phyloP scores from a whole-genome alignment of 768 basidiomycete species.

The Cantharellus cinnabarinus region DNA sequence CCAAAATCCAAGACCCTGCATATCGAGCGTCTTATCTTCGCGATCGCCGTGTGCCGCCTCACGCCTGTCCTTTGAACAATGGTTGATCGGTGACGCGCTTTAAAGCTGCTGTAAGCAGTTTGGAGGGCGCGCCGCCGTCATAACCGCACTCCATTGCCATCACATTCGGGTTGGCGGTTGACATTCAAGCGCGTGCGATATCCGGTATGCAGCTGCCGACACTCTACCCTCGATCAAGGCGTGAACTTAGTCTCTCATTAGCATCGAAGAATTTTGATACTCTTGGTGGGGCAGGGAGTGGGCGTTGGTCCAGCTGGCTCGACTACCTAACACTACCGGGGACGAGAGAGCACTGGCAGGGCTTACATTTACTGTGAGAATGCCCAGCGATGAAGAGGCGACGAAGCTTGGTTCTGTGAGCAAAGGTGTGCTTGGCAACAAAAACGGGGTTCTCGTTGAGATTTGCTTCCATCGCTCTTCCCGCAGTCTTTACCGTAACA shows the following conservation, averaged over 20 bases:
- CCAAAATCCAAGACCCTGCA: slow-evolving; percentile 24
- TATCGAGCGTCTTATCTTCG: slow-evolving; percentile 31
- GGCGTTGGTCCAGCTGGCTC: slow-evolving; percentile 71
- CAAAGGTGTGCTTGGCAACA: slow-evolving; percentile 41
- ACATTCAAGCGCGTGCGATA: slow-evolving; percentile 61
- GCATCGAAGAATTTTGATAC: background rate
- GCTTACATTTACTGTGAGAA: slow-evolving; percentile 51
- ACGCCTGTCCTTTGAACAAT: slow-evolving; percentile 10
- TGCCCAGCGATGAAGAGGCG: slow-evolving; percentile 53
- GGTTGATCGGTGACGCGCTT: slow-evolving; percentile 23
- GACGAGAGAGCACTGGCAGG: slow-evolving; percentile 56
- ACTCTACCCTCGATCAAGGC: slow-evolving; percentile 56
- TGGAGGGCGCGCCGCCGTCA: slow-evolving; percentile 61
- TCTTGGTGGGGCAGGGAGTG: slow-evolving; percentile 36
- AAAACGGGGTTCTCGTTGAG: slow-evolving; percentile 36
- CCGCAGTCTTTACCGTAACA: background rate
- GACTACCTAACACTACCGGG: slow-evolving; percentile 54
- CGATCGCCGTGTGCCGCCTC: slow-evolving; percentile 16
- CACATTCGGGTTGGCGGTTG: slow-evolving; percentile 57
- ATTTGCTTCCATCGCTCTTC: background rate
- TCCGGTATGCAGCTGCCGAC: slow-evolving; percentile 49
- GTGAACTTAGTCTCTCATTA: slow-evolving; percentile 6
- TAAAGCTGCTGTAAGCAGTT: slow-evolving; percentile 48
- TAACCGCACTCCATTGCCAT: slow-evolving; percentile 59
- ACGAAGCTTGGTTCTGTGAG: slow-evolving; percentile 53